A percentile compares a stretch with the other conserved stretches of the same genome.
Conservation (phyloP, 1,284 basidiomycete genomes). For the Xerocomus nothofagi region DNA sequence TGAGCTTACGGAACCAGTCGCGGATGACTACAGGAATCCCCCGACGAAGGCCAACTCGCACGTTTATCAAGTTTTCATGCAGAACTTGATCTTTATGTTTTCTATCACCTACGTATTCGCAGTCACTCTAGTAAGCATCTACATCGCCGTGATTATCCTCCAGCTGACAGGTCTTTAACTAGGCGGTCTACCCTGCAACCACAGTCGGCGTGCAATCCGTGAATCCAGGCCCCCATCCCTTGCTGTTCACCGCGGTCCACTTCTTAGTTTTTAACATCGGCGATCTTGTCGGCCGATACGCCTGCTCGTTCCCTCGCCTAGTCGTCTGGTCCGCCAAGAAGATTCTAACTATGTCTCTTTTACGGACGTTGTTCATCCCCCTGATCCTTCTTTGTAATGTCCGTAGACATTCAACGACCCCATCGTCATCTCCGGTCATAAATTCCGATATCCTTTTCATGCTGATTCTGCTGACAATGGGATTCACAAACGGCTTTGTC, state of each 20-base stretch:
- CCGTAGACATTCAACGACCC: constrained; percentile 39
- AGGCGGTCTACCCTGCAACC: constrained; percentile 86
- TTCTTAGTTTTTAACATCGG: constrained; percentile 76
- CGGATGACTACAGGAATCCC: constrained; percentile 26
- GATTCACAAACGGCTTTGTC: constrained; percentile 76
- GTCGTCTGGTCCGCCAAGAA: constrained; percentile 65
- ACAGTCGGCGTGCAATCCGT: constrained; percentile 74
- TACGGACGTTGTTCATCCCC: constrained; percentile 79
- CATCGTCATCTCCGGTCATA: constrained; percentile 49
- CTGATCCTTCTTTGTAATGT: constrained; percentile 85
- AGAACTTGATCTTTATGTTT: constrained; percentile 69
- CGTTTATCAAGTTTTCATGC: constrained; percentile 56
- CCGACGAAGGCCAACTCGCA: constrained; percentile 37
- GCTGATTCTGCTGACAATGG: constrained; percentile 69
- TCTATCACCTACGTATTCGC: constrained; percentile 76
- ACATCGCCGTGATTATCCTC: background rate
- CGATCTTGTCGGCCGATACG: constrained; percentile 75
- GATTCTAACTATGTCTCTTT: constrained; percentile 62
- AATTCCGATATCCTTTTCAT: constrained; percentile 77
- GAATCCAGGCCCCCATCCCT: constrained; percentile 55
- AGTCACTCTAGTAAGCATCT: constrained; percentile 69
- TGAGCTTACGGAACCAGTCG: constrained; percentile 39
- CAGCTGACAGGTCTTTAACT: constrained; percentile 5
- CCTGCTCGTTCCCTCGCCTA: constrained; percentile 66
- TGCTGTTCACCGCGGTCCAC: constrained; percentile 70